Base-by-base conservation (phyloP, 257 asterid genomes). In the Nyctanthes arbortristis region DNA sequence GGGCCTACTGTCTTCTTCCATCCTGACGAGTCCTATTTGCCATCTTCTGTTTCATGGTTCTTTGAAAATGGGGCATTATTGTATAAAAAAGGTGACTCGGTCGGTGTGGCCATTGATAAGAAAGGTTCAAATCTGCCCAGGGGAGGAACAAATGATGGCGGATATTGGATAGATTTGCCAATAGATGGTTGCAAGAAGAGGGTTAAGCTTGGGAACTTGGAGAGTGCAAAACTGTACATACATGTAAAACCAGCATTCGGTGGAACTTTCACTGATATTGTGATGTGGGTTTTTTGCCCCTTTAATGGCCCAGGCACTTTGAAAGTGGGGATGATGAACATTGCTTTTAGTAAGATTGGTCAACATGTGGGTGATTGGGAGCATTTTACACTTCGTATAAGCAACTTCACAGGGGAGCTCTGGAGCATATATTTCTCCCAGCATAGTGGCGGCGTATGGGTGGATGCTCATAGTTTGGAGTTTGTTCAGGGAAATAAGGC, bases 301-400 rank as follows among this genome's bases (percentile, higher is more conserved):
- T 92, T 92, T 75, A 92, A 92, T 16, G 98, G 98, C 58, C 94
- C 96, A 0, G 96, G 87, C 31, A 92, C 88, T 5, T 37, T 92
- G 66, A 89, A 89, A 74, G 62, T 89, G 36, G 96, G 96, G 52
- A 33, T 86, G 71, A 71, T 89, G 78, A 82, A 82, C 54, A 63
- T 89, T 54, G 28, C 84, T 40, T 85, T 93, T 60, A 68, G 82
- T 43, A 91, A 87, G 74, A 77, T 91, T 13, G 99, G 99, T 27
- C 93, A 80, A 78, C 99, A 93, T 74, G 93, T 91, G 20, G 96
- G 97, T 12, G 99, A 93, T 37, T 93, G 99, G 99, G 99, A 93
- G 76, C 99, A 93, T 70, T 86, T 89, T 76, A 91, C 99, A 40
- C 90, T 93, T 67, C 84, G 96, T 66, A 68, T 93, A n/a, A 86